phyloP scores from a whole-genome alignment of 73 alveolate species.

The Stentor coeruleus region DNA sequence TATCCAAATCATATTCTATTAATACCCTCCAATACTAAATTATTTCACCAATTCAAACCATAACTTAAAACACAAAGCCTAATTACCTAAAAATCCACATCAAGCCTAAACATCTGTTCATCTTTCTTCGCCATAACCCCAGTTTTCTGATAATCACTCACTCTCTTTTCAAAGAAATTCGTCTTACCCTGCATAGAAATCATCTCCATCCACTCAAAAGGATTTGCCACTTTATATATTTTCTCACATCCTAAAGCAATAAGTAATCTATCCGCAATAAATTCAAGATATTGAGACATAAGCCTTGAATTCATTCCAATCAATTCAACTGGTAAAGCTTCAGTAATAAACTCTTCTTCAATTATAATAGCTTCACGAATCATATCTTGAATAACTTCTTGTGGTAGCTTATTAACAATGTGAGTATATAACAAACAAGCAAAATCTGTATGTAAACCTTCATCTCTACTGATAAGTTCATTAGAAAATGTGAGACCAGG shows the following conservation, averaged over 20 bases:
- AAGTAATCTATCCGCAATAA: slow-evolving; percentile 91
- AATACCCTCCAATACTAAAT: too few relatives aligned
- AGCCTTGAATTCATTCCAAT: slow-evolving; percentile 82
- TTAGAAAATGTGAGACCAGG: slow-evolving; percentile 97
- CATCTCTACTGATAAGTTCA: slow-evolving; percentile 85
- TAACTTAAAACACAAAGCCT: too few relatives aligned
- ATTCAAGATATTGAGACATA: slow-evolving; percentile 82
- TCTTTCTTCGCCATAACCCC: slow-evolving; percentile 57
- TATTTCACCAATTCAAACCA: too few relatives aligned
- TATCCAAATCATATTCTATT: too few relatives aligned
- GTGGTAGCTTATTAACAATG: slow-evolving; percentile 70
- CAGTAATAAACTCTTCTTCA: slow-evolving; percentile 84
- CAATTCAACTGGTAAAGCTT: slow-evolving; percentile 75
- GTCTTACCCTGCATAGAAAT: slow-evolving; percentile 91
- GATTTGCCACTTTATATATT: slow-evolving; percentile 69
- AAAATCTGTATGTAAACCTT: slow-evolving; percentile 96
- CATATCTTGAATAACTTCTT: slow-evolving; percentile 71
- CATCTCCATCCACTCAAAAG: slow-evolving; percentile 98
- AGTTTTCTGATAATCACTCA: slow-evolving; percentile 74
- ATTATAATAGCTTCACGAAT: slow-evolving; percentile 85
- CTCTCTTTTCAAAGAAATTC: slow-evolving; percentile 91
- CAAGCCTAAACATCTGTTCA: slow-evolving; percentile 35
- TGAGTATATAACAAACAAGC: slow-evolving; percentile 89
- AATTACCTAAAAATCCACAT: slow-evolving; percentile 30
- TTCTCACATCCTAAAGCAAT: slow-evolving; percentile 72